These are phyloP conservation scores for Carex arenaria DNA, from an alignment of 202 grass and related monocot genomes.

Conservation along the genomic window DNA sequence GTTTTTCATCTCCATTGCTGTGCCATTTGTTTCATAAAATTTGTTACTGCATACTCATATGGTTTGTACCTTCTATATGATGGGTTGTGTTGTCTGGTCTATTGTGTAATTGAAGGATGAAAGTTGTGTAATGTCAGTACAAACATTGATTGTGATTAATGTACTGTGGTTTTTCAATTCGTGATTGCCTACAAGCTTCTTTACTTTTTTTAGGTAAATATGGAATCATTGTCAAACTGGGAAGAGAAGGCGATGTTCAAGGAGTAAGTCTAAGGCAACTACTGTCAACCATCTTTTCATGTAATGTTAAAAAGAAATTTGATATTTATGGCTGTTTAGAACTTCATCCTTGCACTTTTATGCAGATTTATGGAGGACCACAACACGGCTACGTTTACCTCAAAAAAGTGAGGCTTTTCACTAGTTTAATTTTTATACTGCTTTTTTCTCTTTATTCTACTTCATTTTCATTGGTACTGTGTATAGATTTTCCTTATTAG, in stretches of 20 bases:
- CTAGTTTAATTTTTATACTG: background rate
- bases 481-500: background rate
- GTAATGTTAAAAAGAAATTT: background rate
- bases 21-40: background rate
- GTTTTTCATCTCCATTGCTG: background rate
- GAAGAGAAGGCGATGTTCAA: conserved; percentile 99
- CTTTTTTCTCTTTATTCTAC: background rate
- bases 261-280: conserved; percentile 55
- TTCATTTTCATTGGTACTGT: conserved; percentile 10
- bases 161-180: background rate
- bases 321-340: conserved; percentile 22
- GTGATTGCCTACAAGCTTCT: background rate
- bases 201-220: conserved; percentile 53
- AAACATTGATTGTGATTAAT: background rate
- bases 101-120: background rate
- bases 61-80: background rate
- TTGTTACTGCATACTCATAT: background rate
- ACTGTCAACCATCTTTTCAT: conserved; percentile 19
- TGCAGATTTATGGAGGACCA: conserved; percentile 99
- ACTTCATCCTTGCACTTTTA: conserved; percentile 25
- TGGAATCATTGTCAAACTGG: conserved; percentile 89
- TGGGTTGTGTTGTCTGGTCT: background rate
- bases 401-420: conserved; percentile 64
- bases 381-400: conserved; percentile 93
- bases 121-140: background rate